These are phyloP conservation scores for Bretziella fagacearum DNA, from an alignment of 2,329 filamentous ascomycete genomes.

Conservation along the genomic window DNA sequence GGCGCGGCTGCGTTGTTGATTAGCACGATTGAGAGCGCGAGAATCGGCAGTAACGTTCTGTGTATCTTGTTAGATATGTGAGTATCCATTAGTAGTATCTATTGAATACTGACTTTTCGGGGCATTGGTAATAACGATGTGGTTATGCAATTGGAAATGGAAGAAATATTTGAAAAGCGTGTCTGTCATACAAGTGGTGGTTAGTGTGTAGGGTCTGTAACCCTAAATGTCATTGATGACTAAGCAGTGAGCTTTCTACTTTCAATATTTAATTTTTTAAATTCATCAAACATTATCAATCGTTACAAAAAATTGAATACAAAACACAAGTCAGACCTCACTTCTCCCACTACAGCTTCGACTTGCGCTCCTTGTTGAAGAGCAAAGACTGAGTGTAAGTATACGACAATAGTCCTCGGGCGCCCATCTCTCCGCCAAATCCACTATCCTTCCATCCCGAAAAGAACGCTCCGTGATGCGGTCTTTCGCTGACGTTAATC, in stretches of 20 bases:
- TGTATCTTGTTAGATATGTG: neutral
- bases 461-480: slow-evolving; percentile 21
- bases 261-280: neutral
- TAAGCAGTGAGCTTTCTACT: too few species aligned
- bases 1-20: slow-evolving; percentile 10
- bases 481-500: slow-evolving; percentile 31
- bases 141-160: too few species aligned
- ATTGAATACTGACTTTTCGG: neutral
- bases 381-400: slow-evolving; percentile 19
- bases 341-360: neutral
- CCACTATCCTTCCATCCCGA: slow-evolving; percentile 22
- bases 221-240: too few species aligned
- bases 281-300: neutral
- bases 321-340: neutral
- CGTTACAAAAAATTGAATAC: neutral
- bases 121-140: neutral
- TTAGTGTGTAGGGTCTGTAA: neutral
- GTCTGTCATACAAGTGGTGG: too few species aligned
- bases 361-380: slow-evolving; percentile 7
- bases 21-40: slow-evolving; percentile 4
- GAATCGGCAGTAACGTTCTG: slow-evolving; percentile 2
- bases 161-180: too few species aligned
- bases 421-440: slow-evolving; percentile 23
- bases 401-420: slow-evolving; percentile 22
- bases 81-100: neutral